A percentile compares a stretch with the other conserved stretches of the same genome.
Evolutionary conservation across 2,329 filamentous ascomycete species (phyloP).

Genomic region (Pezicula neosporulosa): DNA sequence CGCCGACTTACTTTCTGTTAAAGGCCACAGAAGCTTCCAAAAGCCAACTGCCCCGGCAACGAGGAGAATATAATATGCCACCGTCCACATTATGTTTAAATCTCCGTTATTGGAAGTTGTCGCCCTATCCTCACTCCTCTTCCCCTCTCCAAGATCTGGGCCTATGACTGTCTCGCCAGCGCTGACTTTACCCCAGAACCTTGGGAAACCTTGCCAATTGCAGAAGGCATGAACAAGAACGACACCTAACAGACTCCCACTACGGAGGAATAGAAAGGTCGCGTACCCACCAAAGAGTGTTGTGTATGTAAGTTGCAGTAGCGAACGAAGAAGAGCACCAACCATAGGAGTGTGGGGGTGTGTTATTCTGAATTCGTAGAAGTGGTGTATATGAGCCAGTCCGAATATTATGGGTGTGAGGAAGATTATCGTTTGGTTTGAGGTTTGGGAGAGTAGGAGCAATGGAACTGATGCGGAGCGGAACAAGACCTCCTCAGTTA

Average conservation of each 20-base stretch:
- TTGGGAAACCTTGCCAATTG: constrained; percentile 86
- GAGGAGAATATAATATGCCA: constrained; percentile 76
- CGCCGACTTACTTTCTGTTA: constrained; percentile 63
- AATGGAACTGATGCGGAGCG: constrained; percentile 82
- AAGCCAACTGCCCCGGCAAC: constrained; percentile 69
- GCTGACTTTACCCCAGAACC: constrained; percentile 75
- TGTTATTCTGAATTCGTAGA: constrained; percentile 87
- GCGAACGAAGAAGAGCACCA: constrained; percentile 64
- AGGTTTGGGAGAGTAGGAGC: constrained; percentile 64
- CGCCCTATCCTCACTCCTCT: constrained; percentile 35
- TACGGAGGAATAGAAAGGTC: constrained; percentile 83
- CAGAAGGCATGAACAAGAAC: constrained; percentile 83
- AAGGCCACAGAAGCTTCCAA: constrained; percentile 64
- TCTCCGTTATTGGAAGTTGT: constrained; percentile 18
- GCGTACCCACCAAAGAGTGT: constrained; percentile 92
- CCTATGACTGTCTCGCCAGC: constrained; percentile 18
- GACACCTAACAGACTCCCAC: constrained; percentile 74
- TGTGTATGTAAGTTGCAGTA: constrained; percentile 87
- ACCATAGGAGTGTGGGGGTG: constrained; percentile 66
- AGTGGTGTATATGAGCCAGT: constrained; percentile 90
- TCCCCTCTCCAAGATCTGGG: constrained; percentile 25
- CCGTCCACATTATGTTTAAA: constrained; percentile 59
- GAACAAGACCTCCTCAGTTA: constrained; percentile 93
- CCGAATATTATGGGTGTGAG: constrained; percentile 86
- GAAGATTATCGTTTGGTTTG: constrained; percentile 61